Conservation (phyloP, 2,329 filamentous ascomycete genomes). For the Phyllosticta ampelicida region DNA sequence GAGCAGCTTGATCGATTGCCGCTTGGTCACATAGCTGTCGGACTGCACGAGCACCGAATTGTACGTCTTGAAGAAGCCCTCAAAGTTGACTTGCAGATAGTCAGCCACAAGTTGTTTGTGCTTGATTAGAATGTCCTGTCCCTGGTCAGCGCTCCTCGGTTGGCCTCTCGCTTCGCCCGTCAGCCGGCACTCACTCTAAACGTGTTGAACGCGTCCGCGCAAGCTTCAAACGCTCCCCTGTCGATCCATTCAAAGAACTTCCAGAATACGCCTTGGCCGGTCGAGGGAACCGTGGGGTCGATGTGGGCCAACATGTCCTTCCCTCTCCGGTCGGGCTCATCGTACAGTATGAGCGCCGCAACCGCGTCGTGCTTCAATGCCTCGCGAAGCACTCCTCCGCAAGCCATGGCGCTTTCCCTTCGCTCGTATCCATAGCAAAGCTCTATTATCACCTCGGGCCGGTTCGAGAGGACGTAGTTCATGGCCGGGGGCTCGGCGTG, state of each 20-base stretch:
- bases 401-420: constrained; percentile 83
- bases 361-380: constrained; percentile 85
- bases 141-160: constrained; percentile 13
- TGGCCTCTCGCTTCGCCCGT: not conserved
- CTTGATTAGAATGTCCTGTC: constrained; percentile 79
- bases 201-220: constrained; percentile 93
- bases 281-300: constrained; percentile 63
- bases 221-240: constrained; percentile 90
- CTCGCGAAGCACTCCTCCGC: constrained; percentile 80
- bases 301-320: constrained; percentile 60
- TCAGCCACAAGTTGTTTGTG: constrained; percentile 86
- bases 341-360: constrained; percentile 83
- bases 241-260: constrained; percentile 96
- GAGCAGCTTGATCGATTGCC: constrained; percentile 93
- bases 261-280: constrained; percentile 85
- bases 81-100: constrained; percentile 83
- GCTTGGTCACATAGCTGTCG: constrained; percentile 93
- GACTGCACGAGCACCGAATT: constrained; percentile 82
- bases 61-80: constrained; percentile 84
- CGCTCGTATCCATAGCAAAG: constrained; percentile 83
- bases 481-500: constrained; percentile 72
- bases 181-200: constrained; percentile 56
- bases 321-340: constrained; percentile 66
- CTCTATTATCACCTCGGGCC: constrained; percentile 69
- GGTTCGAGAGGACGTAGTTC: constrained; percentile 75